Conservation (phyloP, 1,284 basidiomycete genomes). For the Apiotrichum gracile region DNA sequence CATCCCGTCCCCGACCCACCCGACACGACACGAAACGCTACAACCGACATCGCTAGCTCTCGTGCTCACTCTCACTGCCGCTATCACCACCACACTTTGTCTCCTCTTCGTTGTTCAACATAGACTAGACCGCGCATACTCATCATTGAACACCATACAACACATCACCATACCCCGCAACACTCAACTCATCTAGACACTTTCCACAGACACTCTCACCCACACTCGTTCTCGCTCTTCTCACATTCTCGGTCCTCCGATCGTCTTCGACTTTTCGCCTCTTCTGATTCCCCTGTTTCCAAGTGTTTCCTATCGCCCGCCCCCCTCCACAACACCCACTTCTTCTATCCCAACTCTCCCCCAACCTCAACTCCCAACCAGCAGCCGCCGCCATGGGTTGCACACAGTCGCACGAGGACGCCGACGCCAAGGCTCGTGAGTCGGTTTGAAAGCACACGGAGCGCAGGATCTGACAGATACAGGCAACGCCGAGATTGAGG, state of each 20-base stretch:
- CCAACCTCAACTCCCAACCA: not conserved
- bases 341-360: not conserved
- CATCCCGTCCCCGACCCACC: not conserved
- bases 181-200: not conserved
- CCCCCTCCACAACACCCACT: too few species aligned
- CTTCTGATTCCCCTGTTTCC: too few species aligned
- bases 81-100: not conserved
- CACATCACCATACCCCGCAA: not conserved
- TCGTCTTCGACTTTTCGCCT: not conserved
- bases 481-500: conserved; percentile 89
- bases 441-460: conserved; percentile 1
- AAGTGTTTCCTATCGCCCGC: not conserved
- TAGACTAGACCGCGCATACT: not conserved
- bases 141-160: not conserved
- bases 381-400: conserved; percentile 44
- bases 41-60: not conserved
- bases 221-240: not conserved
- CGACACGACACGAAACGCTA: not conserved
- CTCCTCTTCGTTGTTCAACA: not conserved
- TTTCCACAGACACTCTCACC: not conserved
- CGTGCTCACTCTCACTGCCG: not conserved
- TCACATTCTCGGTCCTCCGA: not conserved
- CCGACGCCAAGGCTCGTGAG: conserved; percentile 46
- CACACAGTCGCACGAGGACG: conserved; percentile 48
- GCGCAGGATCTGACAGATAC: conserved; percentile 3